Evolutionary conservation across 2,329 filamentous ascomycete species (phyloP).

Genomic region (Colletotrichum aenigma): DNA sequence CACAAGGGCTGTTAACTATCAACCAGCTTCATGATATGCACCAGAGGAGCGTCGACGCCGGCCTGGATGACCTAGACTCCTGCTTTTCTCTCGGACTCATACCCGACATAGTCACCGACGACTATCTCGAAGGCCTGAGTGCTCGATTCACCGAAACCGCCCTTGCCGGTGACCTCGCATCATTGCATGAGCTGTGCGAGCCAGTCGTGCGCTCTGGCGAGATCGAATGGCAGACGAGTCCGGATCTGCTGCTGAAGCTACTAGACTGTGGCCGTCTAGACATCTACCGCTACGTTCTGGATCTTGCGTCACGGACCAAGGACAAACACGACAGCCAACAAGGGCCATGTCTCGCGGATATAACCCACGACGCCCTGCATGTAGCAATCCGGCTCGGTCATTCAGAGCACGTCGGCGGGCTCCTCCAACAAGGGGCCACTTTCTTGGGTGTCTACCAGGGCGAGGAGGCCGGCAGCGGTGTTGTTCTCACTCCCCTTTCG

Average conservation of each 20-base stretch:
- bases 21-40: slow-evolving; percentile 31
- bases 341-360: slow-evolving; percentile 20
- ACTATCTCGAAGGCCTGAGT: slow-evolving; percentile 24
- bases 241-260: slow-evolving; percentile 26
- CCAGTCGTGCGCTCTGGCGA: slow-evolving; percentile 30
- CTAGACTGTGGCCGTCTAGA: slow-evolving; percentile 26
- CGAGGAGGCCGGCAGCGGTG: not conserved
- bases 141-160: slow-evolving; percentile 24
- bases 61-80: slow-evolving; percentile 29
- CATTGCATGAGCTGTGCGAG: slow-evolving; percentile 29
- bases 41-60: slow-evolving; percentile 26
- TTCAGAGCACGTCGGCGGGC: slow-evolving; percentile 9
- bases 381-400: slow-evolving; percentile 32
- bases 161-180: slow-evolving; percentile 25
- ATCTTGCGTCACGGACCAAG: slow-evolving; percentile 28
- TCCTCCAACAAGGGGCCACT: slow-evolving; percentile 21
- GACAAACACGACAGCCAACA: slow-evolving; percentile 1
- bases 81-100: slow-evolving; percentile 29
- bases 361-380: slow-evolving; percentile 31
- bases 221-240: slow-evolving; percentile 26
- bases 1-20: slow-evolving; percentile 14
- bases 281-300: slow-evolving; percentile 31
- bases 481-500: slow-evolving; percentile 29
- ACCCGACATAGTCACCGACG: slow-evolving; percentile 18
- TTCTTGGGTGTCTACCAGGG: slow-evolving; percentile 23